A percentile compares a stretch with the other conserved stretches of the same genome.
phyloP scores from a whole-genome alignment of 768 basidiomycete species.

The Auricularia auricula-judae region DNA sequence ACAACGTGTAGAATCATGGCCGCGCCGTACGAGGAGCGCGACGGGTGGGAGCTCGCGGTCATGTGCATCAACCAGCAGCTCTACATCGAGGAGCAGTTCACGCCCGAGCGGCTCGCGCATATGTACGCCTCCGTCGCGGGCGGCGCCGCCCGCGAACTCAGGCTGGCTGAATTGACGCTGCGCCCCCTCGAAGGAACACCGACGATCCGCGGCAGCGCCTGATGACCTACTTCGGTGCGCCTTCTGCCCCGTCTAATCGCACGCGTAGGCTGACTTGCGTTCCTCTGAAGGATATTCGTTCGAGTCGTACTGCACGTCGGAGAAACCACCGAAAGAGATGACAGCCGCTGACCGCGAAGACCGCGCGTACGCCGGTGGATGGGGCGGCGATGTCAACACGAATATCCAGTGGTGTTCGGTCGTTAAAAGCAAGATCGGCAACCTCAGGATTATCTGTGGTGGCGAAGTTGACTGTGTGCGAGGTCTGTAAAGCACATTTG shows the following conservation, averaged over 20 bases:
- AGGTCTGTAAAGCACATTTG: conserved; percentile 31
- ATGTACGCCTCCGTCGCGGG: conserved; percentile 37
- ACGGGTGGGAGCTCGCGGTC: conserved; percentile 72
- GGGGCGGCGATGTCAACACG: conserved; percentile 77
- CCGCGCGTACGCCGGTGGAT: conserved; percentile 27
- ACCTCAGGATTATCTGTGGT: conserved; percentile 62
- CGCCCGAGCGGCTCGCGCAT: conserved; percentile 44
- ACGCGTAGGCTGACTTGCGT: not conserved
- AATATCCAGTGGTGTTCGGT: conserved; percentile 88
- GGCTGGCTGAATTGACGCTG: not conserved
- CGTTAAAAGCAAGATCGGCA: conserved; percentile 73
- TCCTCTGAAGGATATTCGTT: conserved; percentile 52
- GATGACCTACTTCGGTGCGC: conserved; percentile 54
- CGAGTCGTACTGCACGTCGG: conserved; percentile 73
- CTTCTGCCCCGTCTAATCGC: no score
- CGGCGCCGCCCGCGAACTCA: not conserved
- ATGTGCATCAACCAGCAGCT: conserved; percentile 63
- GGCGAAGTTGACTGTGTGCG: conserved; percentile 88
- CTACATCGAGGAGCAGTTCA: conserved; percentile 64
- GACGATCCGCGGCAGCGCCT: conserved; percentile 51
- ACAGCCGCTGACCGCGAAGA: not conserved
- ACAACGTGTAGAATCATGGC: conserved; percentile 50
- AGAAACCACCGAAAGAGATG: conserved; percentile 14
- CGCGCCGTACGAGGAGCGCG: conserved; percentile 72
- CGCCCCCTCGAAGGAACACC: conserved; percentile 37